Conservation (phyloP, 768 basidiomycete genomes). For the Leccinum aurantiacum region DNA sequence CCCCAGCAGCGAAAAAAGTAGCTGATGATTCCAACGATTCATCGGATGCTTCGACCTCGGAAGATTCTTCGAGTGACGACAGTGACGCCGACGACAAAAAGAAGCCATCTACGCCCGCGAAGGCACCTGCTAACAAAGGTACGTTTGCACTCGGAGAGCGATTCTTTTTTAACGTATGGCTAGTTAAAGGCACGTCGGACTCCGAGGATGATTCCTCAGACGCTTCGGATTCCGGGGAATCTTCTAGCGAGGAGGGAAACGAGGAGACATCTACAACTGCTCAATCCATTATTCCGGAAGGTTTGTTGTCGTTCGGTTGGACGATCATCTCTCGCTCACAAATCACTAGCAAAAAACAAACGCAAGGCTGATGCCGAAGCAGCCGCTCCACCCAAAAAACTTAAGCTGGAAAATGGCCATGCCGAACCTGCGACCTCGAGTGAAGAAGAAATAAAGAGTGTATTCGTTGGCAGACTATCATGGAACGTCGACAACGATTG, state of each 20-base stretch:
- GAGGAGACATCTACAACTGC: slow-evolving; percentile 34
- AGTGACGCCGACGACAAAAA: not conserved
- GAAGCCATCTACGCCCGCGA: slow-evolving; percentile 18
- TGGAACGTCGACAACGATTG: slow-evolving; percentile 98
- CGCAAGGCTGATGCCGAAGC: slow-evolving; percentile 75
- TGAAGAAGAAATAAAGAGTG: slow-evolving; percentile 61
- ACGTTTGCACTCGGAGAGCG: not conserved
- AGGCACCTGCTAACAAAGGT: not conserved
- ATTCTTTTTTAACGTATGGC: not conserved
- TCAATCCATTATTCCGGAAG: slow-evolving; percentile 43
- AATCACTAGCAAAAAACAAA: slow-evolving; percentile 47
- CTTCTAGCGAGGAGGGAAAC: slow-evolving; percentile 12
- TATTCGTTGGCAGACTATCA: slow-evolving; percentile 91
- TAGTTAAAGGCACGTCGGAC: not conserved
- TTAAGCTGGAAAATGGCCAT: slow-evolving; percentile 64
- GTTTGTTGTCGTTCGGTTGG: slow-evolving; percentile 28
- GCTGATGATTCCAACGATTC: not conserved
- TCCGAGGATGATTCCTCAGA: slow-evolving; percentile 7
- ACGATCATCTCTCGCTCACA: slow-evolving; percentile 5
- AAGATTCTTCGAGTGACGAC: slow-evolving; percentile 17
- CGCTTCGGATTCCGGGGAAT: slow-evolving; percentile 11
- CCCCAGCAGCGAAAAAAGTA: slow-evolving; percentile 5
- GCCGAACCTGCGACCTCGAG: slow-evolving; percentile 33
- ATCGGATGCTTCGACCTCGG: slow-evolving; percentile 10
- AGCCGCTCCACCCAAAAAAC: slow-evolving; percentile 72